Evolutionary conservation across 1,139 yeast genomes (phyloP).

Genomic region (Diutina sp.): DNA sequence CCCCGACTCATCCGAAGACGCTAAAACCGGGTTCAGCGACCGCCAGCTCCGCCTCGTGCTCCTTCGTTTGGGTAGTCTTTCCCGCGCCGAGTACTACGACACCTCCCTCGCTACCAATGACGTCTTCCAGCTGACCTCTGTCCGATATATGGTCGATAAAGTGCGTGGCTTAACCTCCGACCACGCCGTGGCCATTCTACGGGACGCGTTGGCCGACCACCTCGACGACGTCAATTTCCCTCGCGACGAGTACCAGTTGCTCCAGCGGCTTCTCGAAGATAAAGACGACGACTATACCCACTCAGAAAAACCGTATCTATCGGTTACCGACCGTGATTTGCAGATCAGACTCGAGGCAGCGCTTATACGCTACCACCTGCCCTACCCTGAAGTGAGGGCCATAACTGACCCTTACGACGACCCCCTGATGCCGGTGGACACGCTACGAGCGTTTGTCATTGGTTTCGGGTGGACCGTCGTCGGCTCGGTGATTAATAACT

Average conservation of each 20-base stretch:
- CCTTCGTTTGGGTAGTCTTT: conserved; percentile 18
- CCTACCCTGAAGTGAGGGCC: conserved; percentile 34
- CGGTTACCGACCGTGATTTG: conserved; percentile 13
- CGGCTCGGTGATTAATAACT: conserved; percentile 30
- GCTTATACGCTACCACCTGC: conserved; percentile 30
- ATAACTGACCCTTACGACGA: conserved; percentile 34
- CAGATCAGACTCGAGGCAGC: conserved; percentile 28
- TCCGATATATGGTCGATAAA: conserved; percentile 18
- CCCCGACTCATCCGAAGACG: neutral
- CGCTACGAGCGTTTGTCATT: conserved; percentile 27
- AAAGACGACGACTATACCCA: neutral
- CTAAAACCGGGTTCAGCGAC: neutral
- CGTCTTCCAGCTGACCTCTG: conserved; percentile 10
- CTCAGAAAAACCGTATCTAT: neutral
- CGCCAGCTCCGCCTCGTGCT: conserved; percentile 13
- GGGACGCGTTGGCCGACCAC: conserved; percentile 27
- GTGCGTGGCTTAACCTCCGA: conserved; percentile 12
- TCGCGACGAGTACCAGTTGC: conserved; percentile 21
- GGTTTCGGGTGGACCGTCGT: conserved; percentile 29
- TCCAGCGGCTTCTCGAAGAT: conserved; percentile 19
- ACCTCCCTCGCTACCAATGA: conserved; percentile 7
- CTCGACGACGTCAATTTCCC: conserved; percentile 29
- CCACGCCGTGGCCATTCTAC: conserved; percentile 19
- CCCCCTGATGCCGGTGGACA: conserved; percentile 23
- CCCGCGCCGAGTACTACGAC: conserved; percentile 14